Conservation (phyloP, 352 stramenopile genomes). For the Globisporangium viniferum region DNA sequence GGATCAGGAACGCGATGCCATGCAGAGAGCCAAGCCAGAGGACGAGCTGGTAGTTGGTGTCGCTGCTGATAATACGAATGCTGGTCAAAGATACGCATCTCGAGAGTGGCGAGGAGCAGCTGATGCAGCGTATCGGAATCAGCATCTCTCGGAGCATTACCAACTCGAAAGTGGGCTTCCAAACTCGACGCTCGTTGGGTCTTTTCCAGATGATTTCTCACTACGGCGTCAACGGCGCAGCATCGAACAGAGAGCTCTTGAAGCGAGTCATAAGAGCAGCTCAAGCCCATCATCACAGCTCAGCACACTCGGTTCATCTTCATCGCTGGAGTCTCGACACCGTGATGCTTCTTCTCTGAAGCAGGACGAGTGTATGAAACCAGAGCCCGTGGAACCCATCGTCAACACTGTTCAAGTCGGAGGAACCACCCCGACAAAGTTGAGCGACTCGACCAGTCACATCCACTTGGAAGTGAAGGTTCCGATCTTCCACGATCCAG, state of each 20-base stretch:
- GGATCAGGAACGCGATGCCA: slow-evolving; percentile 3
- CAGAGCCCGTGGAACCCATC: not conserved
- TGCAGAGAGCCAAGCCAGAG: not conserved
- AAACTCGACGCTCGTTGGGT: slow-evolving; percentile 29
- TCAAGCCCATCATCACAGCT: not conserved
- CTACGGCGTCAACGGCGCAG: slow-evolving; percentile 4
- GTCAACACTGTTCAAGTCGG: not conserved
- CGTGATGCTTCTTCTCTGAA: not conserved
- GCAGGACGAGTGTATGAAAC: slow-evolving; percentile 2
- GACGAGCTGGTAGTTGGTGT: not conserved
- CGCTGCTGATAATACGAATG: not conserved
- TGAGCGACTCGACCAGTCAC: slow-evolving; percentile 7
- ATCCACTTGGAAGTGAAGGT: slow-evolving; percentile 14
- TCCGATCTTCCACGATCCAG: not conserved
- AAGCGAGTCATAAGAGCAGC: not conserved
- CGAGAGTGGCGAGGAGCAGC: not conserved
- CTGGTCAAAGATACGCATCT: not conserved
- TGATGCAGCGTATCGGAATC: slow-evolving; percentile 25
- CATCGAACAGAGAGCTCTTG: not conserved
- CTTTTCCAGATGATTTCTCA: slow-evolving; percentile 32
- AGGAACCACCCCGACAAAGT: not conserved
- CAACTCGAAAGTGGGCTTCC: slow-evolving; percentile 22
- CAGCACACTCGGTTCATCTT: not conserved
- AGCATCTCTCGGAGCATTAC: slow-evolving; percentile 47
- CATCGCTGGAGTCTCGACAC: too few relatives aligned